Percentiles rank a stretch among this genome's conserved stretches.
Conservation (phyloP, 2,329 filamentous ascomycete species). For the Fusarium irregulare region DNA sequence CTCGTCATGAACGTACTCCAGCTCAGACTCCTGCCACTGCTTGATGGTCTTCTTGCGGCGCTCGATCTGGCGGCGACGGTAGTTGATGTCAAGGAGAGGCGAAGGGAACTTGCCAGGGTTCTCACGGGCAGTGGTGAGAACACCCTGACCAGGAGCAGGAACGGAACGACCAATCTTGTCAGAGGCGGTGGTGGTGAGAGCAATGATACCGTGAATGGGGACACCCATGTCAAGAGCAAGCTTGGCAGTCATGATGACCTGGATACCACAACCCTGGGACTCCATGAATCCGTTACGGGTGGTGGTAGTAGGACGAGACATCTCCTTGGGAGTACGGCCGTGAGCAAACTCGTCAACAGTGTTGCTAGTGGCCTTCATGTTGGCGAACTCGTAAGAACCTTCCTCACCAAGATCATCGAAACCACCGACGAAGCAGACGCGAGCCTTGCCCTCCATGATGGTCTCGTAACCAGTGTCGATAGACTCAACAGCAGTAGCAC, state of each 20-base stretch:
- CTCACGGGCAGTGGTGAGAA: slow-evolving; percentile 94
- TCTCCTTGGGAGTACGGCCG: slow-evolving; percentile 93
- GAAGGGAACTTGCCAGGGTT: slow-evolving; percentile 92
- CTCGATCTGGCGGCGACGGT: slow-evolving; percentile 94
- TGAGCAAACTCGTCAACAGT: slow-evolving; percentile 96
- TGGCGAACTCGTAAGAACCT: slow-evolving; percentile 99
- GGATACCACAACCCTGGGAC: slow-evolving; percentile 97
- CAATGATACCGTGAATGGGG: slow-evolving; percentile 94
- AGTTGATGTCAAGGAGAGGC: slow-evolving; percentile 96
- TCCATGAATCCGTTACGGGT: slow-evolving; percentile 99
- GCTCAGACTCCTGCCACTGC: slow-evolving; percentile 94
- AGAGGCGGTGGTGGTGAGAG: slow-evolving; percentile 92
- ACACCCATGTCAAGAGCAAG: slow-evolving; percentile 98
- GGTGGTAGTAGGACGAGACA: slow-evolving; percentile 97
- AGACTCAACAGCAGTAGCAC: slow-evolving; percentile 96
- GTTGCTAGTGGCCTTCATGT: slow-evolving; percentile 99
- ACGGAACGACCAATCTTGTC: slow-evolving; percentile 99
- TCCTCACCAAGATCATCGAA: slow-evolving; percentile 99
- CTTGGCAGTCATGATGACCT: slow-evolving; percentile 97
- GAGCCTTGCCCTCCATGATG: slow-evolving; percentile 97
- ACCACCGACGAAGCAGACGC: slow-evolving; percentile 96
- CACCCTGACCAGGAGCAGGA: slow-evolving; percentile 94
- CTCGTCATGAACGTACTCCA: slow-evolving; percentile 93
- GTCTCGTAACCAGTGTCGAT: slow-evolving; percentile 98
- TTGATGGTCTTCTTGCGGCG: slow-evolving; percentile 94